These are phyloP conservation scores for Leptomonas pyrrhocoris DNA, from an alignment of 208 protist species.

Conservation along the genomic window DNA sequence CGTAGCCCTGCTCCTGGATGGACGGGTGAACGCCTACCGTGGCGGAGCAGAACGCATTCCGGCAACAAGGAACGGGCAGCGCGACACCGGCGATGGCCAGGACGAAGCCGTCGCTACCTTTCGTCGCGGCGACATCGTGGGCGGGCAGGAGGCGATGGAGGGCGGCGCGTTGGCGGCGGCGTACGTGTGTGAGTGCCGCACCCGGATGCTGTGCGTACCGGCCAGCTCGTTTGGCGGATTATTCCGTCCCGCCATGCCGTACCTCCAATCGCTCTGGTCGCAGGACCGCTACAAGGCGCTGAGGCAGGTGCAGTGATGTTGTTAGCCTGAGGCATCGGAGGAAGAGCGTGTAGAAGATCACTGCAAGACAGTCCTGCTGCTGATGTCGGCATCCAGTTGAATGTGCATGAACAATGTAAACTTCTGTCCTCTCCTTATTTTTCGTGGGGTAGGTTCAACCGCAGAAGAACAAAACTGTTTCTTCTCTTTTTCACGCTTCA, in stretches of 20 bases:
- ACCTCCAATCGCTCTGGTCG: slow-evolving; percentile 14
- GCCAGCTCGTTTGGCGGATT: slow-evolving; percentile 16
- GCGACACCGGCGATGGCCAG: background rate
- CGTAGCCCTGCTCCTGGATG: slow-evolving; percentile 18
- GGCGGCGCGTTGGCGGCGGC: background rate
- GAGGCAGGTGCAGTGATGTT: too few relatives aligned
- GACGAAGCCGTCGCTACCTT: slow-evolving; percentile 12
- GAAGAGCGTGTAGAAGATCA: background rate
- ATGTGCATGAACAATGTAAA: background rate
- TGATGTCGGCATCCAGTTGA: too few relatives aligned
- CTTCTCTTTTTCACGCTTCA: too few relatives aligned
- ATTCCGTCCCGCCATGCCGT: slow-evolving; percentile 15
- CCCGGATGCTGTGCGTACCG: slow-evolving; percentile 15
- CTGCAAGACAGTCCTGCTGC: background rate
- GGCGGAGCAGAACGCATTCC: background rate
- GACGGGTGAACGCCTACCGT: slow-evolving; percentile 15
- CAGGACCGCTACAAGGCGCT: slow-evolving; percentile 16
- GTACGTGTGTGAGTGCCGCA: slow-evolving; percentile 20
- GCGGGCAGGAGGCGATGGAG: slow-evolving; percentile 18
- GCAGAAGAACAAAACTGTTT: too few relatives aligned
- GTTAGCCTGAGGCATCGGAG: background rate
- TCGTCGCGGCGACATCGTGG: slow-evolving; percentile 14
- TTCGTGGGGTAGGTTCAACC: too few relatives aligned
- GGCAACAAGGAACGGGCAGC: background rate
- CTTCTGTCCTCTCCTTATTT: too few relatives aligned